A percentile compares a stretch with the other conserved stretches of the same genome.
These are phyloP conservation scores for Helicocarpus griseus DNA, from an alignment of 2,329 filamentous ascomycete genomes.

Conservation along the genomic window DNA sequence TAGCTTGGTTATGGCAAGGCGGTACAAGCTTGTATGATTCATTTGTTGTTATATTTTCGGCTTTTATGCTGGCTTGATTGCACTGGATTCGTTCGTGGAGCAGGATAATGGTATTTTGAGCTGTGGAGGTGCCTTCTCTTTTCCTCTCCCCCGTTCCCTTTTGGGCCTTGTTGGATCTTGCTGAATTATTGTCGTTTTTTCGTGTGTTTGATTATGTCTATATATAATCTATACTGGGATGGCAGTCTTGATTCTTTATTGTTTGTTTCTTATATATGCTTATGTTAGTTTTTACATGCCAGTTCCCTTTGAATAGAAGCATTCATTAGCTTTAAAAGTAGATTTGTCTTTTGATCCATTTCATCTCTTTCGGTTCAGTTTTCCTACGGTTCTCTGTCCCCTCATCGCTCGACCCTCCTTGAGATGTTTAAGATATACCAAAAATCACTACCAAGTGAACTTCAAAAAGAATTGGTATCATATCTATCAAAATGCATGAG, in stretches of 20 bases:
- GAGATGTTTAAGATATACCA: neutral
- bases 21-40: slow-evolving; percentile 31
- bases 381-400: too few relatives aligned
- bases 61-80: too few relatives aligned
- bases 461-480: neutral
- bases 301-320: too few relatives aligned
- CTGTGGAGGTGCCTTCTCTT: neutral
- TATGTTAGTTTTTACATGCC: neutral
- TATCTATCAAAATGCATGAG: neutral
- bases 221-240: neutral
- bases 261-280: neutral
- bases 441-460: too few relatives aligned
- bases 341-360: neutral
- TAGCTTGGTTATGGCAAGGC: slow-evolving; percentile 30
- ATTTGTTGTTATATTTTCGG: neutral
- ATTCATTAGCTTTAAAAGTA: too few relatives aligned
- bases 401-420: neutral
- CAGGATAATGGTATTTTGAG: too few relatives aligned
- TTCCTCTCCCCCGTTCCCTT: too few relatives aligned
- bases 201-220: neutral
- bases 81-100: too few relatives aligned
- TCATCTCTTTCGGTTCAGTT: neutral
- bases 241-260: neutral
- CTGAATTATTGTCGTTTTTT: neutral
- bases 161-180: too few relatives aligned